Percentiles rank a stretch among this genome's conserved stretches.
These are phyloP conservation scores for Geosmithia morbida DNA, from an alignment of 2,329 filamentous ascomycete genomes.

Conservation along the genomic window DNA sequence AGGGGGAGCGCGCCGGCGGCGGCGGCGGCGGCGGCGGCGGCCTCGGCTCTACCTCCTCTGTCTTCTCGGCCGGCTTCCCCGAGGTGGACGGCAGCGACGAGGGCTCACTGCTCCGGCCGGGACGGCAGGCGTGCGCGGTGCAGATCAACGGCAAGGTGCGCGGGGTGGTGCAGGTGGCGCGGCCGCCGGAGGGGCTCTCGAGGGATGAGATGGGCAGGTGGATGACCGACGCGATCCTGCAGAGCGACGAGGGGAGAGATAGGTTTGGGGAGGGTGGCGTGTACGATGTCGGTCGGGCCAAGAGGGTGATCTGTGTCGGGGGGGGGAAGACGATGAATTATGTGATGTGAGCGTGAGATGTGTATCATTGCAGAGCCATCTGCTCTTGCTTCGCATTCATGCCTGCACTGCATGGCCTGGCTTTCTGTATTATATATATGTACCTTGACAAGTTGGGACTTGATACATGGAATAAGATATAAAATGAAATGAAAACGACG, in stretches of 20 bases:
- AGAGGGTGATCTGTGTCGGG: constrained; percentile 50
- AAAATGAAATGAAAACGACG: no score
- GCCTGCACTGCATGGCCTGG: no score
- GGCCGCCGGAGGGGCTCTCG: constrained; percentile 24
- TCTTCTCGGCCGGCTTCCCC: constrained; percentile 46
- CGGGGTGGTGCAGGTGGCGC: constrained; percentile 50
- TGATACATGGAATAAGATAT: no score
- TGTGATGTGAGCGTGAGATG: constrained; percentile 29
- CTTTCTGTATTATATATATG: no score
- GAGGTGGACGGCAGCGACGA: constrained; percentile 32
- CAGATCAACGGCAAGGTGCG: constrained; percentile 70
- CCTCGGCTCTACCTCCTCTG: no score
- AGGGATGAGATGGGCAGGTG: constrained; percentile 38
- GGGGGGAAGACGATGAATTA: constrained; percentile 62
- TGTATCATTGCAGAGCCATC: not conserved
- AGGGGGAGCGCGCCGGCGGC: no score
- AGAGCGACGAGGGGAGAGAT: constrained; percentile 42
- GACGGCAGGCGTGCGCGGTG: constrained; percentile 46
- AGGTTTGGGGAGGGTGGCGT: constrained; percentile 36
- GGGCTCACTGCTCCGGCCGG: constrained; percentile 26
- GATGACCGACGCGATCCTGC: constrained; percentile 46
- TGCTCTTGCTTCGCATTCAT: no score
- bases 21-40: no score
- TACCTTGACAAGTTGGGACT: no score
- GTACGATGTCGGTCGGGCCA: constrained; percentile 34